Percentiles rank a stretch among this genome's conserved stretches.
phyloP scores from a whole-genome alignment of 345 rosid species.

The Salix arbutifolia region DNA sequence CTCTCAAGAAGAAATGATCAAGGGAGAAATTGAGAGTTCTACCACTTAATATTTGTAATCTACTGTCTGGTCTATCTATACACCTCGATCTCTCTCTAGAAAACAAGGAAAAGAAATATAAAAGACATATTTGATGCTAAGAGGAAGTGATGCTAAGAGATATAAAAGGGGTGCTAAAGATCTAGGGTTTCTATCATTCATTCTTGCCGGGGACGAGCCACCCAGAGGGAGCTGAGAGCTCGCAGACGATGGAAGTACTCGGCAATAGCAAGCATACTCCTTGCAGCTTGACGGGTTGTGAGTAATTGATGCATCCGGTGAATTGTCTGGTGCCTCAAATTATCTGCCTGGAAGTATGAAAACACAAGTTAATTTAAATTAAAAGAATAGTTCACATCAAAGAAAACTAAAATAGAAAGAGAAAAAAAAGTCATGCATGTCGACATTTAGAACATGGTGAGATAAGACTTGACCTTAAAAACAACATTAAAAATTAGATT shows the following conservation, averaged over 20 bases:
- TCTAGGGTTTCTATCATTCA: constrained; percentile 20
- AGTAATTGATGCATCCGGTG: constrained; percentile 69
- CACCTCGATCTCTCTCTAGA: constrained; percentile 19
- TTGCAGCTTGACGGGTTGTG: constrained; percentile 82
- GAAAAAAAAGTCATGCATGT: neutral
- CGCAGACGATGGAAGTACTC: constrained; percentile 96
- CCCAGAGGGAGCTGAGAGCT: constrained; percentile 91
- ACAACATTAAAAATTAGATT: neutral
- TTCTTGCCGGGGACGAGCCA: constrained; percentile 83
- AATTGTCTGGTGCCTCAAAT: constrained; percentile 81
- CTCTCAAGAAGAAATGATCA: neutral
- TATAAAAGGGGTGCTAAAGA: constrained; percentile 5
- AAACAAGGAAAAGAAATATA: constrained; percentile 15
- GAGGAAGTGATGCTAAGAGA: neutral
- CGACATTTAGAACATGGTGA: neutral
- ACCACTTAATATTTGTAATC: constrained; percentile 24
- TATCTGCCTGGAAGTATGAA: constrained; percentile 78
- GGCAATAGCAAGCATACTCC: constrained; percentile 69
- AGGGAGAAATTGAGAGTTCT: constrained; percentile 7
- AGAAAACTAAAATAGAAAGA: neutral
- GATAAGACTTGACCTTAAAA: neutral
- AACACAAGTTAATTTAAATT: neutral
- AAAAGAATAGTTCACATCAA: neutral
- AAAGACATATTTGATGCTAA: neutral
- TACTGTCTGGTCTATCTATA: constrained; percentile 29